Conservation (phyloP, 352 stramenopile species). For the Globisporangium megalacanthum region DNA sequence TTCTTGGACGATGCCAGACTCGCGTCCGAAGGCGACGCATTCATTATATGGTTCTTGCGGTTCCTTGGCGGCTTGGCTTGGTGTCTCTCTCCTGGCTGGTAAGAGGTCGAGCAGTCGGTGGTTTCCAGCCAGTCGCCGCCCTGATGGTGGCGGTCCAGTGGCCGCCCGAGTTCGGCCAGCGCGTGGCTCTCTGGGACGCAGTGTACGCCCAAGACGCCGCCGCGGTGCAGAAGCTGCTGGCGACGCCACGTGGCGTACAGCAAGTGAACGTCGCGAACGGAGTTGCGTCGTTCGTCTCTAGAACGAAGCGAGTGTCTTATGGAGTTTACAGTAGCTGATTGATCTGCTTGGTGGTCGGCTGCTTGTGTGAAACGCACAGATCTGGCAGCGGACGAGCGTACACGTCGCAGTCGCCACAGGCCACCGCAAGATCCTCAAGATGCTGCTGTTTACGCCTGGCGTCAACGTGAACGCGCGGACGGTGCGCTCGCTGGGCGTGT, state of each 20-base stretch:
- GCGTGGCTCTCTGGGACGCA: slow-evolving; percentile 50
- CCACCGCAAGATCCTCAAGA: slow-evolving; percentile 53
- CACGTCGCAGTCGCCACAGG: slow-evolving; percentile 47
- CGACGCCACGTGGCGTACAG: slow-evolving; percentile 12
- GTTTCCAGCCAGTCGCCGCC: neutral
- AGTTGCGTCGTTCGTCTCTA: slow-evolving; percentile 15
- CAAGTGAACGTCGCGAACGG: slow-evolving; percentile 54
- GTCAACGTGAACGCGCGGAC: slow-evolving; percentile 42
- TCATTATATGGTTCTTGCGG: slow-evolving; percentile 19
- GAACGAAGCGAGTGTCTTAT: neutral
- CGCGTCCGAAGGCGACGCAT: slow-evolving; percentile 33
- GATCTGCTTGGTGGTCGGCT: neutral
- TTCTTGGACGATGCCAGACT: slow-evolving; percentile 27
- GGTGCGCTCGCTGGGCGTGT: slow-evolving; percentile 14
- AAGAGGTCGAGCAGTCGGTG: neutral
- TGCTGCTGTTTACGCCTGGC: slow-evolving; percentile 31
- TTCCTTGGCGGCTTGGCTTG: neutral
- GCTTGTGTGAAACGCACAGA: slow-evolving; percentile 13
- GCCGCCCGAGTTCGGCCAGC: slow-evolving; percentile 36
- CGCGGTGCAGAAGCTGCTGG: slow-evolving; percentile 35
- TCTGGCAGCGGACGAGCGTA: slow-evolving; percentile 59
- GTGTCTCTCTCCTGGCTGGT: too few species aligned
- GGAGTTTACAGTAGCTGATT: neutral
- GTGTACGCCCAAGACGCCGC: slow-evolving; percentile 40
- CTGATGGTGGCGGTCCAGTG: slow-evolving; percentile 12